A percentile compares a stretch with the other conserved stretches of the same genome.
phyloP scores from a whole-genome alignment of 2,329 filamentous ascomycete genomes.

The Alternaria incomplexa region DNA sequence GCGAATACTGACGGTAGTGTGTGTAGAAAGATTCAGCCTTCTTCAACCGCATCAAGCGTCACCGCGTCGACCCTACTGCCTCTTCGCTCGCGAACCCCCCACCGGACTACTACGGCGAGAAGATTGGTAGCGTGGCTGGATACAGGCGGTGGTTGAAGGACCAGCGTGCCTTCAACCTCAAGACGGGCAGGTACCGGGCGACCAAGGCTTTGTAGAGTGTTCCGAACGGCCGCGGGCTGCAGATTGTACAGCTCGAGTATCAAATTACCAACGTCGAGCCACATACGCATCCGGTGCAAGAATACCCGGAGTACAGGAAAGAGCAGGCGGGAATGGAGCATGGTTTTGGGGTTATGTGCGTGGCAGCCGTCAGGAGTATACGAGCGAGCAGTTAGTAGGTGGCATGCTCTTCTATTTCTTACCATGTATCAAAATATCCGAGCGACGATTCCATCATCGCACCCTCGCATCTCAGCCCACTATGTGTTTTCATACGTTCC shows the following conservation, averaged over 20 bases:
- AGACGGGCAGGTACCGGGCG: conserved; percentile 67
- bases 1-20: conserved; percentile 38
- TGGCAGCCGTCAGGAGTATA: not conserved
- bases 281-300: not conserved
- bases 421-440: not conserved
- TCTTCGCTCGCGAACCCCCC: conserved; percentile 92
- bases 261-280: not conserved
- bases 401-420: not conserved
- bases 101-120: conserved; percentile 98
- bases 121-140: conserved; percentile 89
- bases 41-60: conserved; percentile 87
- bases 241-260: not conserved
- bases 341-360: not conserved
- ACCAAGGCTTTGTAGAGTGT: conserved; percentile 12
- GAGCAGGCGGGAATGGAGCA: not conserved
- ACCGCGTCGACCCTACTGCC: conserved; percentile 87
- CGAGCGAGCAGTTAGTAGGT: not conserved
- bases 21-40: conserved; percentile 91
- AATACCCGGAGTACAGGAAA: not conserved
- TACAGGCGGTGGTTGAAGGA: conserved; percentile 98
- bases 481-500: not conserved
- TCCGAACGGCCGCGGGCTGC: not conserved
- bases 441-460: not conserved
- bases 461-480: not conserved
- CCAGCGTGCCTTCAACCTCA: conserved; percentile 88